Conservation (phyloP, 2,329 filamentous ascomycete genomes). For the Xylariaceae sp. region DNA sequence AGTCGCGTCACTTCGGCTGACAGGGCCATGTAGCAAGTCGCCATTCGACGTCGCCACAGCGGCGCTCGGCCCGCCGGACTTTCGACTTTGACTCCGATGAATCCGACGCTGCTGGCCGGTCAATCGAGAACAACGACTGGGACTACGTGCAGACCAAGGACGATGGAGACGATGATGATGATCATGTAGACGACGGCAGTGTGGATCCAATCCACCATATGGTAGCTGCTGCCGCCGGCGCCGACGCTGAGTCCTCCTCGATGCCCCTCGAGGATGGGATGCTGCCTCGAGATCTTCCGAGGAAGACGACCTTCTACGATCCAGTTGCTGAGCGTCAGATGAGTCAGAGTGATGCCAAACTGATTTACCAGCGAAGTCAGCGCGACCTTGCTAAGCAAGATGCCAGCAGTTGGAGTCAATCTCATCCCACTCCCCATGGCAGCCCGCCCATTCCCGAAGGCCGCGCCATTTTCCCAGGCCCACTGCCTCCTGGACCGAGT, state of each 20-base stretch:
- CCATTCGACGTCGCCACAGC: slow-evolving; percentile 34
- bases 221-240: slow-evolving; percentile 16
- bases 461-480: slow-evolving; percentile 8
- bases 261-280: slow-evolving; percentile 45
- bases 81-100: slow-evolving; percentile 36
- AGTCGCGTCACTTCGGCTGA: slow-evolving; percentile 11
- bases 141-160: slow-evolving; percentile 30
- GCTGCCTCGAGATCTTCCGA: slow-evolving; percentile 55
- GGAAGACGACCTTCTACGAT: slow-evolving; percentile 84
- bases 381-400: slow-evolving; percentile 46
- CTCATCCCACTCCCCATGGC: slow-evolving; percentile 40
- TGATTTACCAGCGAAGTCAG: slow-evolving; percentile 90
- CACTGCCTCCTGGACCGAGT: slow-evolving; percentile 27
- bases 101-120: slow-evolving; percentile 32
- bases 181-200: slow-evolving; percentile 24
- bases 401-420: slow-evolving; percentile 35
- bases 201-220: background rate
- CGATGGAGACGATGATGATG: slow-evolving; percentile 29
- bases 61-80: slow-evolving; percentile 30
- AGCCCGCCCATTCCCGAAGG: slow-evolving; percentile 39
- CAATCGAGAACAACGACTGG: slow-evolving; percentile 30
- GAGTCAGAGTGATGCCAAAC: slow-evolving; percentile 88
- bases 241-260: slow-evolving; percentile 30
- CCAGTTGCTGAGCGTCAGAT: slow-evolving; percentile 90
- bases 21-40: slow-evolving; percentile 20